Evolutionary conservation across 352 stramenopile species (phyloP).

Genomic region (Pythium aristosporum): DNA sequence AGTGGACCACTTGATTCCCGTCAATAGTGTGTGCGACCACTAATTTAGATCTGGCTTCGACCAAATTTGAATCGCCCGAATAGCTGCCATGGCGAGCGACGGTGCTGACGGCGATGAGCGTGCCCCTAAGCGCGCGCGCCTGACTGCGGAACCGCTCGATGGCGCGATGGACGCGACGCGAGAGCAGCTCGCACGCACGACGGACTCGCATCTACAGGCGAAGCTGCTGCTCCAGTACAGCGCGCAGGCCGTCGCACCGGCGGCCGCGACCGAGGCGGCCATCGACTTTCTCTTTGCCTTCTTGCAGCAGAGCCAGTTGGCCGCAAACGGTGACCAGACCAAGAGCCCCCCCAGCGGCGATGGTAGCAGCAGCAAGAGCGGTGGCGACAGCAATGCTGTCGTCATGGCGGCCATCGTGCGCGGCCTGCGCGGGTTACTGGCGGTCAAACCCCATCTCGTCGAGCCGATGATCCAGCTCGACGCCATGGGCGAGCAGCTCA

Average conservation of each 20-base stretch:
- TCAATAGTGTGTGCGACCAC: not conserved
- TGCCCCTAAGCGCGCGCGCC: slow-evolving; percentile 16
- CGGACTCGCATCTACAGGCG: slow-evolving; percentile 62
- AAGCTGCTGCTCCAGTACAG: slow-evolving; percentile 63
- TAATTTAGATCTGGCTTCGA: not conserved
- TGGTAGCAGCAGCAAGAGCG: slow-evolving; percentile 12
- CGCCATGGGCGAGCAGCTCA: slow-evolving; percentile 76
- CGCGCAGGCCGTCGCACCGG: slow-evolving; percentile 39
- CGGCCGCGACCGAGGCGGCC: slow-evolving; percentile 45
- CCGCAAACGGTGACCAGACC: slow-evolving; percentile 12
- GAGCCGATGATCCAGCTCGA: slow-evolving; percentile 82
- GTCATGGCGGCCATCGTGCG: slow-evolving; percentile 70
- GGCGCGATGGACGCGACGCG: slow-evolving; percentile 40
- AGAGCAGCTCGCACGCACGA: slow-evolving; percentile 35
- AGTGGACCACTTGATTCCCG: not conserved
- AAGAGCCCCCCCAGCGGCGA: slow-evolving; percentile 5
- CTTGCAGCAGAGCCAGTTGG: slow-evolving; percentile 57
- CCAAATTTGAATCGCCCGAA: no score
- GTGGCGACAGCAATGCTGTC: slow-evolving; percentile 31
- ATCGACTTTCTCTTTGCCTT: slow-evolving; percentile 86
- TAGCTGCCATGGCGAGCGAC: not conserved
- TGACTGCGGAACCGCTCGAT: not conserved
- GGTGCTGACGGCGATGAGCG: not conserved
- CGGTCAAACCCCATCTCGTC: slow-evolving; percentile 60
- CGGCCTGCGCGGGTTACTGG: slow-evolving; percentile 51